phyloP scores from a whole-genome alignment of 345 rosid genomes.

The Euphorbia peplus region DNA sequence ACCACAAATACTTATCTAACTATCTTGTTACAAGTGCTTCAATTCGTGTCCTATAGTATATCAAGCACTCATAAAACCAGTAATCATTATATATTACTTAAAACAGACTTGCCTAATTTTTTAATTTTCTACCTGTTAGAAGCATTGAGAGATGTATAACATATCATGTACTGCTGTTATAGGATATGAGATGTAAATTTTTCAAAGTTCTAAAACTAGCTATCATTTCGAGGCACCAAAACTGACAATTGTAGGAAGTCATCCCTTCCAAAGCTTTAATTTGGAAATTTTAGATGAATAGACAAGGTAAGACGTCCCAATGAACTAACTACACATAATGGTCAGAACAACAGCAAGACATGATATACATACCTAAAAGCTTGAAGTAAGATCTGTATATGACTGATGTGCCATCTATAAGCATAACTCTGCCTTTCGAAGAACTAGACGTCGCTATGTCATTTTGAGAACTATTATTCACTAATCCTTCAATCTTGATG shows the following conservation, averaged over 20 bases:
- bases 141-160: neutral
- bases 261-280: neutral
- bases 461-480: conserved; percentile 20
- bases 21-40: neutral
- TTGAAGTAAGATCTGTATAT: conserved; percentile 94
- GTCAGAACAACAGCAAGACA: neutral
- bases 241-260: neutral
- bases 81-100: neutral
- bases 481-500: conserved; percentile 32
- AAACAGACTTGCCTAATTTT: conserved; percentile 2
- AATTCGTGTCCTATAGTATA: neutral
- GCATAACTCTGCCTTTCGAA: conserved; percentile 77
- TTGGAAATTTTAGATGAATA: conserved; percentile 1
- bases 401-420: conserved; percentile 89
- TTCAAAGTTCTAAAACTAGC: neutral
- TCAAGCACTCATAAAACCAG: neutral
- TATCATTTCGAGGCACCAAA: neutral
- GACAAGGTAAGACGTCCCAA: neutral
- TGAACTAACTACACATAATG: neutral
- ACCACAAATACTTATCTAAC: neutral
- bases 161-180: neutral
- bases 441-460: conserved; percentile 15
- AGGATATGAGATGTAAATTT: neutral
- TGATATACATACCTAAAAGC: conserved; percentile 62
- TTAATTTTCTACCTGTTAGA: neutral